phyloP scores from a whole-genome alignment of 768 basidiomycete genomes.

The Daedaleopsis sinensis region DNA sequence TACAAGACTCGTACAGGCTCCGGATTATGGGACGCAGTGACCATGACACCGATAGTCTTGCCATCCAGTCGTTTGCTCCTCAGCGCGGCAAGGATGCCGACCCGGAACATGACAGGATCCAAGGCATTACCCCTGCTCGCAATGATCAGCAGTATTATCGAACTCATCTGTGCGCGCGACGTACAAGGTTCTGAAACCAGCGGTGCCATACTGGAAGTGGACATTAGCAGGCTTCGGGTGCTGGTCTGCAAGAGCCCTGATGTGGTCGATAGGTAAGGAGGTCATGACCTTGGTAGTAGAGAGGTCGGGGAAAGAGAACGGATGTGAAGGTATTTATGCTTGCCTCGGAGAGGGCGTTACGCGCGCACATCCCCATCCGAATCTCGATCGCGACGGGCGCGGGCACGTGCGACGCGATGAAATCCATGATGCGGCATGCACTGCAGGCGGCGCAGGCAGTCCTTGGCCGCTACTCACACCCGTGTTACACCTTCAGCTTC shows the following conservation, averaged over 20 bases:
- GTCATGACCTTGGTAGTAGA: conserved; percentile 24
- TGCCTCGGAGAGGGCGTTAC: conserved; percentile 10
- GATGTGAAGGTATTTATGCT: conserved; percentile 4
- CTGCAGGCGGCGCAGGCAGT: too few species aligned
- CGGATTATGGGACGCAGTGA: conserved; percentile 99
- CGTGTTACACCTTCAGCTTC: too few species aligned
- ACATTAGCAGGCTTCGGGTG: conserved; percentile 76
- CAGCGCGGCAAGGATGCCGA: conserved; percentile 87
- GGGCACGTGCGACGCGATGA: too few species aligned
- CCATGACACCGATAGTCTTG: conserved; percentile 94
- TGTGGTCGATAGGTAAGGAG: conserved; percentile 38
- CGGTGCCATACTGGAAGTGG: conserved; percentile 88
- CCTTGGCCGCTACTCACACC: too few species aligned
- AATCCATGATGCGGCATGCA: too few species aligned
- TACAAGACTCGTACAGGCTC: conserved; percentile 61
- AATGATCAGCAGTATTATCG: conserved; percentile 12
- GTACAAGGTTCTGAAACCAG: conserved; percentile 91
- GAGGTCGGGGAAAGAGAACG: background rate
- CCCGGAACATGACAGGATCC: conserved; percentile 92
- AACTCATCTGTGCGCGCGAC: conserved; percentile 33
- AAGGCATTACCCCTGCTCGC: conserved; percentile 62
- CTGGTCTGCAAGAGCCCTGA: conserved; percentile 53
- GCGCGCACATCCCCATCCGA: background rate
- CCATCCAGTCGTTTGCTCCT: conserved; percentile 92
- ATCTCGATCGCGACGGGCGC: conserved; percentile 21